Base-by-base conservation (phyloP, 2,329 filamentous ascomycete genomes). In the Colletotrichum magnum region DNA sequence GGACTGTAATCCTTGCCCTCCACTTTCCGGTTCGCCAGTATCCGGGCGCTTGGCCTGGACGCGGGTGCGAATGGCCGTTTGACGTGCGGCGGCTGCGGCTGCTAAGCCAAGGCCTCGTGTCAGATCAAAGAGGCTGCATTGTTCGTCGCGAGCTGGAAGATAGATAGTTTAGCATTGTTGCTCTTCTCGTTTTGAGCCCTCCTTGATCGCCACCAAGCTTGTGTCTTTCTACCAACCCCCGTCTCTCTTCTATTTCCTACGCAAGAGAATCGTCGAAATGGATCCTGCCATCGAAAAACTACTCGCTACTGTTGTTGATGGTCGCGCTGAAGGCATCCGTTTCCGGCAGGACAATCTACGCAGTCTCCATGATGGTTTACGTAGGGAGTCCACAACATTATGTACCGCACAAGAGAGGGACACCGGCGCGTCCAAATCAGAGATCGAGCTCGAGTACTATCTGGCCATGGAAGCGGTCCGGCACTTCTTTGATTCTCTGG, bases 331-430 rank as follows among this genome's bases (percentile, higher is more conserved):
- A 54, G 87, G 84, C 68, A 71, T 82, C n/a, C 80, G 79, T 66
- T 85, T 84, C 68, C 78, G 82, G 12, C 83, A 84, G 72, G 78
- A 79, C 41, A 81, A 87, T 72, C 77, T 87, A 9, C 78, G 84
- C 64, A 73, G 71, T 2, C 78, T 87, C 0, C 82, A 84, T 69
- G 75, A 80, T 26, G 71, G 72, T 2, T 71, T 87, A 9, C 75
- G 78, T 3, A 73, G 76, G 4, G 79, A 82, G 21, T 75, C 75
- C 26, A 68, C 75, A 6, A 74, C 75, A 1, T 79, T 86, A 7
- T 75, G 77, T 62, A 74, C 79, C 39, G 82, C 83, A 0, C 81
- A 86, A 9, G 74, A 75, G 18, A 75, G 79, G 43, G 84, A 86
- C 66, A 77, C 78, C 2, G 73, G 73, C 4, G 63, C 69, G 6